Evolutionary conservation across 2,329 filamentous ascomycete species (phyloP).

Genomic region (Cyanodermella asteris): DNA sequence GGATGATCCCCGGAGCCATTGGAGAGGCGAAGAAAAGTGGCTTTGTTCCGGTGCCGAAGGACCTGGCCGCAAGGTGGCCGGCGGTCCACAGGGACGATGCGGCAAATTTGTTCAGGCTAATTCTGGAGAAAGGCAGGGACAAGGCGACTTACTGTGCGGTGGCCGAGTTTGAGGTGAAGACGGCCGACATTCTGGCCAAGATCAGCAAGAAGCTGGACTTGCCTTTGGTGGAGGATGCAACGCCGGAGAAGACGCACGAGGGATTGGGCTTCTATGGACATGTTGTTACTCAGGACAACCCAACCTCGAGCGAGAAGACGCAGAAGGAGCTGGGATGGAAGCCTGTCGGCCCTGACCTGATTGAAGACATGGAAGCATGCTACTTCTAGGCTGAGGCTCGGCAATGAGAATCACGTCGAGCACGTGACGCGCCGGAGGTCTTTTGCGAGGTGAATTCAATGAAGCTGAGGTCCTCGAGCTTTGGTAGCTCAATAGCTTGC

Average conservation of each 20-base stretch:
- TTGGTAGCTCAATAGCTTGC: no score
- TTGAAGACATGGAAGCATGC: slow-evolving; percentile 13
- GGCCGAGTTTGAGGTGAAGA: slow-evolving; percentile 14
- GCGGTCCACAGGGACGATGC: slow-evolving; percentile 19
- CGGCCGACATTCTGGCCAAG: slow-evolving; percentile 16
- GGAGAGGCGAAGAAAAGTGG: slow-evolving; percentile 12
- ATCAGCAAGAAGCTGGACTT: slow-evolving; percentile 17
- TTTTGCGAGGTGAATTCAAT: no score
- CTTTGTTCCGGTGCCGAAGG: slow-evolving; percentile 15
- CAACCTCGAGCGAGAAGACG: slow-evolving; percentile 17
- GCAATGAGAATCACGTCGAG: no score
- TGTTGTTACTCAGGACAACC: slow-evolving; percentile 12
- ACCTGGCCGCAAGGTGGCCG: slow-evolving; percentile 17
- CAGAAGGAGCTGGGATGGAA: slow-evolving; percentile 16
- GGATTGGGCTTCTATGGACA: slow-evolving; percentile 13
- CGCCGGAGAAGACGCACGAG: slow-evolving; percentile 11
- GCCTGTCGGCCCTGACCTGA: slow-evolving; percentile 9
- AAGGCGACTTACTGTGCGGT: slow-evolving; percentile 18
- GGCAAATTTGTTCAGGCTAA: slow-evolving; percentile 16
- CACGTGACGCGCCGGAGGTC: no score
- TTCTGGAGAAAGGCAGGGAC: slow-evolving; percentile 16
- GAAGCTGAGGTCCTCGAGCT: no score
- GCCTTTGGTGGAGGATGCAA: slow-evolving; percentile 12
- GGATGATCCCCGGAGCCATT: slow-evolving; percentile 13
- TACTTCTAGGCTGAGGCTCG: no score